These are phyloP conservation scores for Thuidium tamariscinum DNA, from an alignment of 225 moss, liverwort and hornwort species.

Conservation along the genomic window DNA sequence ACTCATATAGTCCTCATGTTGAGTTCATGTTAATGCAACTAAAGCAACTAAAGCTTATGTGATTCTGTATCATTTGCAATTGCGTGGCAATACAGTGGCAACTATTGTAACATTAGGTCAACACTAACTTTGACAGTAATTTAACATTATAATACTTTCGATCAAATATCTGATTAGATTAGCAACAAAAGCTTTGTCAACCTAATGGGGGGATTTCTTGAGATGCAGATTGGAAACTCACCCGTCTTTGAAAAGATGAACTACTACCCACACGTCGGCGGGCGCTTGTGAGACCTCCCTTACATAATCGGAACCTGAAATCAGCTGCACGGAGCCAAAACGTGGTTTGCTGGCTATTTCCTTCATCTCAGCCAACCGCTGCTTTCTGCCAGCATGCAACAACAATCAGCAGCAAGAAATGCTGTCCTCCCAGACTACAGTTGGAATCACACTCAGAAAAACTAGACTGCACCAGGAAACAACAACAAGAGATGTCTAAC, in stretches of 20 bases:
- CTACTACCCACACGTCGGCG: constrained; percentile 96
- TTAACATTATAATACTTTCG: background rate
- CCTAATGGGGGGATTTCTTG: background rate
- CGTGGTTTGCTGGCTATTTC: constrained; percentile 68
- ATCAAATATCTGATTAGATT: background rate
- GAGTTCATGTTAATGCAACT: background rate
- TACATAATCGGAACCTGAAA: constrained; percentile 83
- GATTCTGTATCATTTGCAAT: background rate
- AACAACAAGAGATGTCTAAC: background rate
- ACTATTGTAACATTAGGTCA: background rate
- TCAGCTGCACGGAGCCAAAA: constrained; percentile 72
- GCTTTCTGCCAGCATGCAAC: constrained; percentile 53
- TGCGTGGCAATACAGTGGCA: background rate
- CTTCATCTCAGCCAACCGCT: constrained; percentile 75
- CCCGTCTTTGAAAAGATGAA: constrained; percentile 98
- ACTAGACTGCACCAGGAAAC: background rate
- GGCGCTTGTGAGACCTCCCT: constrained; percentile 96
- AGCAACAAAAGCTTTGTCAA: background rate
- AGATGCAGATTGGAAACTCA: constrained; percentile 13
- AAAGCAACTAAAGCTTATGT: background rate
- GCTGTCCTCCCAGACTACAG: background rate
- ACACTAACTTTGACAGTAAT: background rate
- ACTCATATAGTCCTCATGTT: background rate
- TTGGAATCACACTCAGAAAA: background rate
- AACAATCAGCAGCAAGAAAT: background rate